Evolutionary conservation across 371 early-diverging fungal species (phyloP), one percentile per base, ranked within the genome.

Genomic region (Lichtheimia ornata): DNA sequence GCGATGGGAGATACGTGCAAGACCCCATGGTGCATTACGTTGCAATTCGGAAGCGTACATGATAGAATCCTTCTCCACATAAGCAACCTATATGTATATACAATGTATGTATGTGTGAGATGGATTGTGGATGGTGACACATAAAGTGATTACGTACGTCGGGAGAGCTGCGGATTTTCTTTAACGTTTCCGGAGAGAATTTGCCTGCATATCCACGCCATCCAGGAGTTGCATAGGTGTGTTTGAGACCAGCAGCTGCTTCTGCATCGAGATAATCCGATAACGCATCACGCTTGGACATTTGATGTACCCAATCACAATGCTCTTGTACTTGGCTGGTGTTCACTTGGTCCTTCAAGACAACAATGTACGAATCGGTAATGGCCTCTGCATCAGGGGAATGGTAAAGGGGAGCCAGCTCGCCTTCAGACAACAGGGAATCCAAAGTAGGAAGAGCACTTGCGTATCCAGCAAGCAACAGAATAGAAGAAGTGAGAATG

Each of bases 11-110:
- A 95, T 84, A 67, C 97, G 94, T 59, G 93, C 80, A 20, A 95
- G 75, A 40, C 96, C 97, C 97, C 97, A 96, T 13, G 95, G 92
- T 25, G 97, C 94, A 65, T 83, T 77, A 50, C 69, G 76, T 79
- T 94, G 89, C 47, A 82, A 61, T 24, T 87, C 89, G 22, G 66
- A 71, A n/a, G 90, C 81, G 76, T 89, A 87, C 60, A 95, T 89
- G 41, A 92, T 73, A 59, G 91, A 87, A 81, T 96, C 94, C 61
- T 83, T 86, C 75, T 97, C 97, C 53, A 96, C 85, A 62, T 85
- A 94, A 18, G 83, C 94, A 20, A 95, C 90, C 81, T 91, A 97
- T 86, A 65, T 86, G 94, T 52, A n/a, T 51, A 5, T 9, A 15
- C 54, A 18, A 7, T 40, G 20, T 58, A 18, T 41, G 3, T 14